phyloP scores from a whole-genome alignment of 306 rosid species.

The Vigna unguiculata region DNA sequence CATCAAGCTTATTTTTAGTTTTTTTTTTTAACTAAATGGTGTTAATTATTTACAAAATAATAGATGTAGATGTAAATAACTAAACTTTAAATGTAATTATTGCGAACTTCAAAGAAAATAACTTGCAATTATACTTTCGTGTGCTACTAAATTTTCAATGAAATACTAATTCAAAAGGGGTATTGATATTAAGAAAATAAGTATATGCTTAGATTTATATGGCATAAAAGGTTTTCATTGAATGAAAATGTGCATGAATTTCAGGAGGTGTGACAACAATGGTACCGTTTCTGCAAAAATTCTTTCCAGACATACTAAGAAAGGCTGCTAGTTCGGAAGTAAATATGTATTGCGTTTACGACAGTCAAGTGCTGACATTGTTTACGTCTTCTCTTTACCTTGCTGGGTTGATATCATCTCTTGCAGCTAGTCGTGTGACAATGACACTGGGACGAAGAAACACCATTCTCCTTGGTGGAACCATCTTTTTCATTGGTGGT shows the following conservation, averaged over 20 bases:
- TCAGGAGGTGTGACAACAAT: slow-evolving; percentile 79
- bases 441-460: slow-evolving; percentile 55
- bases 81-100: neutral
- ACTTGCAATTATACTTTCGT: neutral
- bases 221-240: neutral
- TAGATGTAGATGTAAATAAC: neutral
- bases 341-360: slow-evolving; percentile 67
- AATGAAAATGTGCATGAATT: neutral
- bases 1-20: neutral
- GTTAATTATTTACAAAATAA: neutral
- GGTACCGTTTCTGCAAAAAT: slow-evolving; percentile 69
- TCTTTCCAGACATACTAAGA: slow-evolving; percentile 63
- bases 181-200: neutral
- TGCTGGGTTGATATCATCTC: slow-evolving; percentile 63
- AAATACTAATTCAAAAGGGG: neutral
- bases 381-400: slow-evolving; percentile 80
- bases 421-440: slow-evolving; percentile 62
- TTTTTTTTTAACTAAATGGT: neutral
- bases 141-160: neutral
- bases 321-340: slow-evolving; percentile 48
- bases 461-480: slow-evolving; percentile 68
- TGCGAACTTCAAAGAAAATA: neutral
- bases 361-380: slow-evolving; percentile 66
- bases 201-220: neutral
- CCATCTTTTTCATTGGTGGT: slow-evolving; percentile 62